These are phyloP conservation scores for Eutrema yunnanense DNA, from an alignment of 345 rosid species.

Conservation along the genomic window DNA sequence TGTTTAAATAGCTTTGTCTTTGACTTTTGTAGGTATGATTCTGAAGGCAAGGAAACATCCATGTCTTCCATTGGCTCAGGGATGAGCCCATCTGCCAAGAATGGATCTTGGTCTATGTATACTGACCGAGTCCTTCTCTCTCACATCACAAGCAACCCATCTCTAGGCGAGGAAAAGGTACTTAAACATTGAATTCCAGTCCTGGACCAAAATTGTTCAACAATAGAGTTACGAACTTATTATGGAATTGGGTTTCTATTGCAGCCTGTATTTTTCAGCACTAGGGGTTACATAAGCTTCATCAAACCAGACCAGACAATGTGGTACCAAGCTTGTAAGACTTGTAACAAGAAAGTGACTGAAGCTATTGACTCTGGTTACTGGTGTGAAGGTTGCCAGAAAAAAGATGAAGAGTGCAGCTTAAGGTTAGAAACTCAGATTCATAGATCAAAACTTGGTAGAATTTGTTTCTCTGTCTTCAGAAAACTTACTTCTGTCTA, in stretches of 20 bases:
- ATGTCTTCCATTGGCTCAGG: slow-evolving; percentile 70
- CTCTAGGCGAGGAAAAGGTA: slow-evolving; percentile 84
- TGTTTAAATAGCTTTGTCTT: background rate
- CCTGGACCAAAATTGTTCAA: background rate
- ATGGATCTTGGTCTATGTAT: slow-evolving; percentile 67
- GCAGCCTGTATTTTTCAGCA: slow-evolving; percentile 75
- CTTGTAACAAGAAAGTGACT: slow-evolving; percentile 91
- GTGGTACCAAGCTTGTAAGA: slow-evolving; percentile 97
- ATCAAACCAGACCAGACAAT: slow-evolving; percentile 84
- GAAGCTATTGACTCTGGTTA: slow-evolving; percentile 82
- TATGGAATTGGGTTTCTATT: slow-evolving; percentile 1
- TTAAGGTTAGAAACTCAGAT: slow-evolving; percentile 45
- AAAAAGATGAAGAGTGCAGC: slow-evolving; percentile 66
- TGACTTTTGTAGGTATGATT: slow-evolving; percentile 53
- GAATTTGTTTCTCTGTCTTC: too few species aligned
- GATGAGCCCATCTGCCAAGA: slow-evolving; percentile 48
- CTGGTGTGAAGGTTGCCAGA: slow-evolving; percentile 99
- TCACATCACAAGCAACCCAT: slow-evolving; percentile 52
- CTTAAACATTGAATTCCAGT: background rate
- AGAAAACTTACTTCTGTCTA: background rate
- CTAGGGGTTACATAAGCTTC: slow-evolving; percentile 61
- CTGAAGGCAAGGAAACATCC: slow-evolving; percentile 75
- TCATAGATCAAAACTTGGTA: background rate
- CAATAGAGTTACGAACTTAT: background rate
- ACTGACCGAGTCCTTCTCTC: slow-evolving; percentile 57